Percentiles rank a stretch among this genome's conserved stretches.
phyloP scores from a whole-genome alignment of 1,284 basidiomycete genomes.

The Gomphus bonarii region DNA sequence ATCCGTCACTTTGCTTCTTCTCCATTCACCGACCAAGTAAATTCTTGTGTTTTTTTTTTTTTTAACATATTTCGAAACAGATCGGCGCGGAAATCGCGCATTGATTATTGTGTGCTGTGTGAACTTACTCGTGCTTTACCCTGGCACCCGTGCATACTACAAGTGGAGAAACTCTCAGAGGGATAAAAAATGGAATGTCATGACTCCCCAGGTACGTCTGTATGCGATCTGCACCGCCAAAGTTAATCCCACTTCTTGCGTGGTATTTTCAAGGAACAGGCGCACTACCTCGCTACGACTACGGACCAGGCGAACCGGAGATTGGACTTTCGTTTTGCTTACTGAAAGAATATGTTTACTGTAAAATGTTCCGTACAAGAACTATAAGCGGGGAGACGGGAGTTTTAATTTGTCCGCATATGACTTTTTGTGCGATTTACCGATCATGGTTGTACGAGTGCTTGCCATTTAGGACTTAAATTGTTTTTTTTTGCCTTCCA shows the following conservation, averaged over 20 bases:
- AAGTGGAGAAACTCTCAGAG: constrained; percentile 39
- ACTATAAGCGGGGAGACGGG: too few species aligned
- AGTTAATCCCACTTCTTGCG: neutral
- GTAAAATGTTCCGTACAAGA: neutral
- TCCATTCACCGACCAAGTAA: neutral
- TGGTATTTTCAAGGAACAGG: constrained; percentile 31
- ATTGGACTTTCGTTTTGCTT: constrained; percentile 50
- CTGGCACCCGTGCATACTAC: constrained; percentile 40
- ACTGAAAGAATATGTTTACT: constrained; percentile 21
- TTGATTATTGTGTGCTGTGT: constrained; percentile 35
- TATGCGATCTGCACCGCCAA: neutral
- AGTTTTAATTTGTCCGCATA: too few species aligned
- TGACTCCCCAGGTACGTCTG: constrained; percentile 33
- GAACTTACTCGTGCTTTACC: constrained; percentile 41
- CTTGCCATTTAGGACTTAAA: too few species aligned
- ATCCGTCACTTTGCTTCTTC: constrained; percentile 12
- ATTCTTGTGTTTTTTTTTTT: neutral
- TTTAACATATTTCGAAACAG: constrained; percentile 19
- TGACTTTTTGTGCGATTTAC: too few species aligned
- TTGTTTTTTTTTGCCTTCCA: too few species aligned
- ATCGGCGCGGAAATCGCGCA: constrained; percentile 37
- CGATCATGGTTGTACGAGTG: too few species aligned
- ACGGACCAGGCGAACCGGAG: constrained; percentile 46
- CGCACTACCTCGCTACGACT: constrained; percentile 45
- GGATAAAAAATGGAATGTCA: constrained; percentile 38